These are phyloP conservation scores for Mycena amicta DNA, from an alignment of 768 basidiomycete genomes.

Conservation along the genomic window DNA sequence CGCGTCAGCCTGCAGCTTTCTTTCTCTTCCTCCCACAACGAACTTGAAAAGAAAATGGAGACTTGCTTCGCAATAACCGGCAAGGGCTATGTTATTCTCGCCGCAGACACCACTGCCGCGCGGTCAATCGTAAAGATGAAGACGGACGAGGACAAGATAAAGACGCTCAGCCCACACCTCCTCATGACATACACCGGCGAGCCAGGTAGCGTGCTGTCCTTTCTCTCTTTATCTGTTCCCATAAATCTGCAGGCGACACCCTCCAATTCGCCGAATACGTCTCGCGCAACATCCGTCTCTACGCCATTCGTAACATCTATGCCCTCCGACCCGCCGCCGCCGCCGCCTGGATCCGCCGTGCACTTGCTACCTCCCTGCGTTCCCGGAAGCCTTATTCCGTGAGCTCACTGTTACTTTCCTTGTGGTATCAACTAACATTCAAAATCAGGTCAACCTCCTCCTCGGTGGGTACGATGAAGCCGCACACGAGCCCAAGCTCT, in stretches of 20 bases:
- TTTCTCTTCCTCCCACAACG: neutral
- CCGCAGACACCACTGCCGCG: conserved; percentile 86
- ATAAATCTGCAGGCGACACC: conserved; percentile 73
- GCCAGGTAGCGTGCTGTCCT: conserved; percentile 59
- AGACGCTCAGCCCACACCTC: conserved; percentile 84
- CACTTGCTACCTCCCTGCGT: conserved; percentile 86
- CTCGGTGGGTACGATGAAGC: conserved; percentile 91
- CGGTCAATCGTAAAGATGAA: conserved; percentile 99
- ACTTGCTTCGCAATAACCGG: conserved; percentile 89
- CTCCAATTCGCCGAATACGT: conserved; percentile 96
- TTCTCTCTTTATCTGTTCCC: conserved; percentile 3
- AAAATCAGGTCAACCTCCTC: conserved; percentile 68
- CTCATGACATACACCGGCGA: conserved; percentile 96
- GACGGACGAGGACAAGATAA: conserved; percentile 95
- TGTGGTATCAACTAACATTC: neutral
- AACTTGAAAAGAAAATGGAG: conserved; percentile 60
- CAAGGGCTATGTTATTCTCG: conserved; percentile 91
- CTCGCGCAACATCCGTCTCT: conserved; percentile 93
- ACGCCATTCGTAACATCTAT: conserved; percentile 92
- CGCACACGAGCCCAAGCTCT: conserved; percentile 70
- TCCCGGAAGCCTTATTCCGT: conserved; percentile 83
- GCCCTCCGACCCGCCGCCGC: conserved; percentile 89
- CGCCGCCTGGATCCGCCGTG: conserved; percentile 92
- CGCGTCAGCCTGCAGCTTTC: conserved; percentile 1
- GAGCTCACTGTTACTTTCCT: neutral